Percentiles rank a stretch among this genome's conserved stretches.
phyloP scores from a whole-genome alignment of 2,329 filamentous ascomycete species.

The Rhynchosporium secalis region DNA sequence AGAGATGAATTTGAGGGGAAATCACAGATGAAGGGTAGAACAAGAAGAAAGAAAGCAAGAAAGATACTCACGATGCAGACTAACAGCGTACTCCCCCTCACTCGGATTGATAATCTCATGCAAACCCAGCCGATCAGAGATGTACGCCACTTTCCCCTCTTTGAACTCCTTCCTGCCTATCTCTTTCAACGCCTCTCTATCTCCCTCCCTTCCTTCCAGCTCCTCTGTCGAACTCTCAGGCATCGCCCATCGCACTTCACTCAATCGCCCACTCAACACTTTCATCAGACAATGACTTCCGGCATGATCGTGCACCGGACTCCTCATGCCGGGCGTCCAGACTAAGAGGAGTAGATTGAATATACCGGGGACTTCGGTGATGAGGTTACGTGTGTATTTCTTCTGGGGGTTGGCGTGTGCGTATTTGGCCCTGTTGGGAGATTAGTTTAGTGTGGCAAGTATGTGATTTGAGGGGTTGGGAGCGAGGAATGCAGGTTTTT shows the following conservation, averaged over 20 bases:
- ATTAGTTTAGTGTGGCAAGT: not conserved
- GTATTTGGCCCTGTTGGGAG: slow-evolving; percentile 65
- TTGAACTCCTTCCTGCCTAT: slow-evolving; percentile 50
- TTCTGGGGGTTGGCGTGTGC: slow-evolving; percentile 67
- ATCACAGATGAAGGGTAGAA: not conserved
- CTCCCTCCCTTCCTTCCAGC: not conserved
- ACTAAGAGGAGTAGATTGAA: slow-evolving; percentile 72
- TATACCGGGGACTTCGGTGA: slow-evolving; percentile 79
- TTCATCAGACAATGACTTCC: slow-evolving; percentile 95
- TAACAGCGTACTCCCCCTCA: slow-evolving; percentile 73
- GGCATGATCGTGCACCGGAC: slow-evolving; percentile 84
- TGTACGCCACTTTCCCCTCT: slow-evolving; percentile 80
- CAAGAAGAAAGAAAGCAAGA: not conserved
- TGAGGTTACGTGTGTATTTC: slow-evolving; percentile 83
- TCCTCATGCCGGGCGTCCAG: slow-evolving; percentile 82
- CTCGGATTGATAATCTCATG: slow-evolving; percentile 80
- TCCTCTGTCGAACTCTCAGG: slow-evolving; percentile 31
- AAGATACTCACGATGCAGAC: slow-evolving; percentile 60
- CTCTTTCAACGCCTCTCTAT: slow-evolving; percentile 48
- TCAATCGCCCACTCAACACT: slow-evolving; percentile 74
- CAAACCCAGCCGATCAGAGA: slow-evolving; percentile 82
- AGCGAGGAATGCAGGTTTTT: not conserved
- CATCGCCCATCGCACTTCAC: slow-evolving; percentile 69
- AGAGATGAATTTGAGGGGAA: not conserved
- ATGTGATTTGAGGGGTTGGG: no score